Evolutionary conservation across 345 rosid genomes (phyloP), one percentile per base, ranked within the genome.

Genomic region (Aurinia saxatilis): DNA sequence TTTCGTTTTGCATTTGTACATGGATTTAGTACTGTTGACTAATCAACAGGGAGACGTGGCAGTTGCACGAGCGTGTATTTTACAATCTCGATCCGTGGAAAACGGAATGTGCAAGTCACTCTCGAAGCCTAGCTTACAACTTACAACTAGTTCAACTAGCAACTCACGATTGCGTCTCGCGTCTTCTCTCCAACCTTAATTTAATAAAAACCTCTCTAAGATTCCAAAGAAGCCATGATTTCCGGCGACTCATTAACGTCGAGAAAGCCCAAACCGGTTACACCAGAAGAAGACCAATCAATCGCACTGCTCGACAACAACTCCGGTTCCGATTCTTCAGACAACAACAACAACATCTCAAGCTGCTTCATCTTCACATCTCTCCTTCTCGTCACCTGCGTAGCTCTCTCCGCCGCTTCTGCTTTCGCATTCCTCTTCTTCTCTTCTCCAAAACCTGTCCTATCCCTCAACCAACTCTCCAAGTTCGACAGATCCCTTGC

Each of bases 381-480:
- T 48, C 84, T 86, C 34, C 51, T 81, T 38, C 65, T 82, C 45
- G 7, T 80, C 74, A 65, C 90, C 19, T 80, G 88, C 81, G 8
- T 83, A 30, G 88, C 92, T 52, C 57, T 83, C 58, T 80, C 95
- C 30, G 90, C 90, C n/a, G 86, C 95, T 27, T 48, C 79, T 7
- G 88, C 90, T 40, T 80, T 85, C 66, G 89, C 84, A 25, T 83
- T 85, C 68, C 82, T 85, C 64, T 79, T 81, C 80, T 82, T 79
- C 57, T 81, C 73, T 68, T 50, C 75, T 5, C 60, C 27, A 48
- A 57, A 71, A 34, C 60, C 75, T 12, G 6, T 16, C 15, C 0
- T 25, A 70, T 18, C 60, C 47, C 10, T 61, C 7, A 37, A 37
- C 63, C 34, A 27, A 50, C 21, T 57, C 75, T 55, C 54, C 6